Evolutionary conservation across 495 filamentous ascomycete genomes (phyloP).

Genomic region (Thozetella sp.): DNA sequence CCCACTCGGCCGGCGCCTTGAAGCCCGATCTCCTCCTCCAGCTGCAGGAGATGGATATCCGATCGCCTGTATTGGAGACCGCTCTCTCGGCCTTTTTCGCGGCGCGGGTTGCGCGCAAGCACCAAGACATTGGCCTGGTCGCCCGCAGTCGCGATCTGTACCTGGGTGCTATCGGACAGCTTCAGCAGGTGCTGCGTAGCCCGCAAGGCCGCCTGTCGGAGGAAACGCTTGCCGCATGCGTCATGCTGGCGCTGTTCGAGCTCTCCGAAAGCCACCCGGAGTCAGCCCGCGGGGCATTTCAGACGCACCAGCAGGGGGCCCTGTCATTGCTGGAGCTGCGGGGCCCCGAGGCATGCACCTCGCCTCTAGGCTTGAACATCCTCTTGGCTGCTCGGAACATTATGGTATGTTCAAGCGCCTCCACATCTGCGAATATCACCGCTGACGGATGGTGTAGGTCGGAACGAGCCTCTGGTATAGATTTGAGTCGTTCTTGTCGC

Average conservation of each 20-base stretch:
- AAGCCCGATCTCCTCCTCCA: not conserved
- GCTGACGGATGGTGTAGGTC: no score
- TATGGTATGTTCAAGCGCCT: not conserved
- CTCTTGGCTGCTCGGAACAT: not conserved
- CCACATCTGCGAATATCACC: no score
- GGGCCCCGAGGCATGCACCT: not conserved
- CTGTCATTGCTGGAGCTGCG: not conserved
- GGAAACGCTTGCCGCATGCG: constrained; percentile 2
- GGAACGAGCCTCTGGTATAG: no score
- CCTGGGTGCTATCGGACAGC: not conserved
- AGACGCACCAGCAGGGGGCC: not conserved
- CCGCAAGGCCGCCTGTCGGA: not conserved
- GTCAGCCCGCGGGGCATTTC: not conserved
- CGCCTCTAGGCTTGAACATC: not conserved
- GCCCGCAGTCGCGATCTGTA: not conserved
- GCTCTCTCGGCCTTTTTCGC: not conserved
- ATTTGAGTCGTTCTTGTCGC: not conserved
- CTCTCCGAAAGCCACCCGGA: not conserved
- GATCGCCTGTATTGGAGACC: not conserved
- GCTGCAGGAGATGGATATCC: not conserved
- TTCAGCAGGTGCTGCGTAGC: not conserved
- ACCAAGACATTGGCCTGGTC: not conserved
- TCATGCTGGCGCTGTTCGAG: not conserved
- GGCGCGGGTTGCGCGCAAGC: not conserved
- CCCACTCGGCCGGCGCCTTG: no score